Evolutionary conservation across 805 yeast genomes (phyloP).

Genomic region (Wickerhamomyces rabaulensis): DNA sequence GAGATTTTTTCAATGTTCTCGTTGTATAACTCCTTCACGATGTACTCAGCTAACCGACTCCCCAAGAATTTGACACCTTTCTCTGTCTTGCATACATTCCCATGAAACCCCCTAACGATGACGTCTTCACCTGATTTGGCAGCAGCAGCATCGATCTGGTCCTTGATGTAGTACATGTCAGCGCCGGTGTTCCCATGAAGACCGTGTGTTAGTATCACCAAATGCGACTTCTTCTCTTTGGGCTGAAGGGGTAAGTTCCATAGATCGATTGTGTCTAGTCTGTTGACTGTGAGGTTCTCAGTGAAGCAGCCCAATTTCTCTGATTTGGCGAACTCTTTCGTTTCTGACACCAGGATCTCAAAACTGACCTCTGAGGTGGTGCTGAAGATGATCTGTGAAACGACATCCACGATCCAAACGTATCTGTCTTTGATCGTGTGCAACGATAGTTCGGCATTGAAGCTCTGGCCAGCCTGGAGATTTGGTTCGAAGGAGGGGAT

Average conservation of each 20-base stretch:
- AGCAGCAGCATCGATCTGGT: slow-evolving; percentile 48
- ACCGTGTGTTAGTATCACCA: slow-evolving; percentile 73
- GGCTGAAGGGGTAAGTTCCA: slow-evolving; percentile 61
- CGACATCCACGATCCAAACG: slow-evolving; percentile 66
- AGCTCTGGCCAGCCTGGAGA: slow-evolving; percentile 60
- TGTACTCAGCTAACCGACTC: slow-evolving; percentile 60
- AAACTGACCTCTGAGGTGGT: slow-evolving; percentile 55
- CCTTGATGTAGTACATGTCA: slow-evolving; percentile 71
- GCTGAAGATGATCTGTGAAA: slow-evolving; percentile 67
- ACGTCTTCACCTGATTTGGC: slow-evolving; percentile 42
- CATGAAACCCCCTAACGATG: slow-evolving; percentile 63
- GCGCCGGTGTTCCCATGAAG: slow-evolving; percentile 72
- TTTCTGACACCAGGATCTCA: slow-evolving; percentile 50
- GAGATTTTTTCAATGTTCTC: slow-evolving; percentile 51
- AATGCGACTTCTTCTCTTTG: slow-evolving; percentile 45
- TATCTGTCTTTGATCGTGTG: slow-evolving; percentile 56
- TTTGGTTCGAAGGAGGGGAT: slow-evolving; percentile 75
- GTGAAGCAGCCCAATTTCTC: slow-evolving; percentile 29
- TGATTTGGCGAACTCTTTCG: slow-evolving; percentile 23
- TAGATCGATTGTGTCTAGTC: slow-evolving; percentile 54
- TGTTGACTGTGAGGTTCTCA: slow-evolving; percentile 40
- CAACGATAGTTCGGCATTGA: slow-evolving; percentile 54
- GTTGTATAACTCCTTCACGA: slow-evolving; percentile 43
- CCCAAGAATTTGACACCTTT: slow-evolving; percentile 74
- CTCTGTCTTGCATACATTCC: slow-evolving; percentile 74